These are phyloP conservation scores for Syzygium aqueum DNA, from an alignment of 345 rosid species.

Conservation along the genomic window DNA sequence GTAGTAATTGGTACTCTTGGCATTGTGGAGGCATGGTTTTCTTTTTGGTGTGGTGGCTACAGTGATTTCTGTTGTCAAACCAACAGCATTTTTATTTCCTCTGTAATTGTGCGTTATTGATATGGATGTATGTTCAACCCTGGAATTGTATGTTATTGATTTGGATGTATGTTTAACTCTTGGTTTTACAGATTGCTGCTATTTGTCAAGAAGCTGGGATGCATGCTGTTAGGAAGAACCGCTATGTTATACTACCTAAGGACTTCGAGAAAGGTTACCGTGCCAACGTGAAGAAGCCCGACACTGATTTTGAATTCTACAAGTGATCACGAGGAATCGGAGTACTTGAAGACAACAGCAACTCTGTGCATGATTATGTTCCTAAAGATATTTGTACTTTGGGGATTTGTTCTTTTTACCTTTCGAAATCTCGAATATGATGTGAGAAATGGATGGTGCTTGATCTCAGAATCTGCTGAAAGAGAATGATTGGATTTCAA, in stretches of 20 bases:
- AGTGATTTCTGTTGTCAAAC: not conserved
- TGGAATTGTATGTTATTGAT: not conserved
- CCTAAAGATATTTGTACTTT: not conserved
- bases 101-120: not conserved
- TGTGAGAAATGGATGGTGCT: not conserved
- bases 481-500: not conserved
- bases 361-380: not conserved
- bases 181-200: conserved; percentile 63
- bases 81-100: not conserved
- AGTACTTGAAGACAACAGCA: not conserved
- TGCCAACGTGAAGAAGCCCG: conserved; percentile 98
- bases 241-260: conserved; percentile 92
- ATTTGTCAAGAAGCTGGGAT: conserved; percentile 99
- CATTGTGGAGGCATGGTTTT: not conserved
- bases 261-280: conserved; percentile 99
- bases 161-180: not conserved
- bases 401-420: not conserved
- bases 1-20: not conserved
- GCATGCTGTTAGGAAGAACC: conserved; percentile 98
- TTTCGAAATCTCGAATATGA: not conserved
- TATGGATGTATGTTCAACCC: not conserved
- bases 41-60: not conserved
- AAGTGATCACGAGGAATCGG: conserved; percentile 24
- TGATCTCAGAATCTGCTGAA: not conserved
- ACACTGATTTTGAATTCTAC: conserved; percentile 95